Base-by-base conservation (phyloP, 257 asterid genomes). In the Nicotiana undulata region DNA sequence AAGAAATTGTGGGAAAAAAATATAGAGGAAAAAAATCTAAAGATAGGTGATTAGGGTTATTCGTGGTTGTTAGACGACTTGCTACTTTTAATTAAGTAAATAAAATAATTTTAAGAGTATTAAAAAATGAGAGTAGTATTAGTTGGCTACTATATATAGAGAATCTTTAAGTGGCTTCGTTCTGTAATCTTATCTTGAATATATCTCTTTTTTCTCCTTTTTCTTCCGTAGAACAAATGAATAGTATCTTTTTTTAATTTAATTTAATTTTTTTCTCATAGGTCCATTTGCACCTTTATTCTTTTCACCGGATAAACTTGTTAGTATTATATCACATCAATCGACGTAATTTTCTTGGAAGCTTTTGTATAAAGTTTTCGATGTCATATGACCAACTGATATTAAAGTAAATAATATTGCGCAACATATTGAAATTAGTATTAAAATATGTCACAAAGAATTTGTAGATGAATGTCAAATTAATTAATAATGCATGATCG, bases 91-190 rank as follows among this genome's bases (percentile, higher is more conserved):
- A 18, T 77, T 77, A 77, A 20, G 22, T 16, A 56, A 56, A 32
- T n/a, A 58, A 20, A 32, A n/a, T 55, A 32, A n/a, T 58, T 13
- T 17, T 22, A 16, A 72, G 40, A 13, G 9, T 22, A 26, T 29
- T 32, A 29, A 56, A 59, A 52, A 76, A 18, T 56, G 31, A 37
- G 7, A 76, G 31, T n/a, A 29, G 46, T 11, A 53, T 55, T 28
- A 58, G 81, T 61, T 77, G 37, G 81, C 52, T 11, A 40, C 32
- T 63, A 37, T 13, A 44, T 63, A 77, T 20, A 63, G 24, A 77
- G 58, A 77, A 77, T 77, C 81, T 77, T 34, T 59, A 40, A 40
- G 68, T 63, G 81, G 58, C 68, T 56, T 77, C 52, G 60, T 59
- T 46, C 18, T 55, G 66, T 56, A 59, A 77, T 77, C 63, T 61